Evolutionary conservation across 257 asterid genomes (phyloP).

Genomic region (Ehretia macrophylla): DNA sequence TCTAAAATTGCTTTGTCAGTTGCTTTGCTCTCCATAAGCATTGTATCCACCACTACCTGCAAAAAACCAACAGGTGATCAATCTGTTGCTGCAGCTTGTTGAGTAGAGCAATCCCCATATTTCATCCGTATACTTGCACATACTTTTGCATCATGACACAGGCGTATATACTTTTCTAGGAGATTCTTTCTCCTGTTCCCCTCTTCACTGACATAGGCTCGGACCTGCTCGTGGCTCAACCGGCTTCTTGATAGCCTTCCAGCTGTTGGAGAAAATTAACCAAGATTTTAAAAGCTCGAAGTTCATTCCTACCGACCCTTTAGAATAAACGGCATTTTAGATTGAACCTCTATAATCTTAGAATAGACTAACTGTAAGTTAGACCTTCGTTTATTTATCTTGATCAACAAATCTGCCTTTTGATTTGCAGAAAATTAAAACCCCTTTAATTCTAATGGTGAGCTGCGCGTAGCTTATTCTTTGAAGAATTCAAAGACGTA

Average conservation of each 20-base stretch:
- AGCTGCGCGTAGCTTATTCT: too few relatives aligned
- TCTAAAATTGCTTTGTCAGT: conserved; percentile 63
- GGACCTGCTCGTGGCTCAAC: conserved; percentile 57
- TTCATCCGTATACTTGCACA: not conserved
- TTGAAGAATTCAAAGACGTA: too few relatives aligned
- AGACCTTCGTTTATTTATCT: too few relatives aligned
- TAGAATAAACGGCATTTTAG: not conserved
- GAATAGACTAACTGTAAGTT: too few relatives aligned
- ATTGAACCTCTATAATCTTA: too few relatives aligned
- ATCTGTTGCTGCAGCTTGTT: not conserved
- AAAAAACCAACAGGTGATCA: conserved; percentile 1
- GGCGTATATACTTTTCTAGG: conserved; percentile 52
- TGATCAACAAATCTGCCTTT: too few relatives aligned
- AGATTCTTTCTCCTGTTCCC: conserved; percentile 52
- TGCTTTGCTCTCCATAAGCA: conserved; percentile 76
- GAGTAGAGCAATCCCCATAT: not conserved
- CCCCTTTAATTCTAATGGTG: too few relatives aligned
- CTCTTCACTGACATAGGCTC: conserved; percentile 58
- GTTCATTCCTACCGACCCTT: not conserved
- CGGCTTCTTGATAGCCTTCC: conserved; percentile 78
- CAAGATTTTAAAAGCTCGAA: too few relatives aligned
- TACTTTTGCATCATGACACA: conserved; percentile 62
- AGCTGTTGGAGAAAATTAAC: conserved; percentile 29
- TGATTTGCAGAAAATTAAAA: too few relatives aligned
- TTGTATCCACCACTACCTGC: conserved; percentile 70